phyloP scores from a whole-genome alignment of 768 basidiomycete genomes.

The Mycena albidolilacea region DNA sequence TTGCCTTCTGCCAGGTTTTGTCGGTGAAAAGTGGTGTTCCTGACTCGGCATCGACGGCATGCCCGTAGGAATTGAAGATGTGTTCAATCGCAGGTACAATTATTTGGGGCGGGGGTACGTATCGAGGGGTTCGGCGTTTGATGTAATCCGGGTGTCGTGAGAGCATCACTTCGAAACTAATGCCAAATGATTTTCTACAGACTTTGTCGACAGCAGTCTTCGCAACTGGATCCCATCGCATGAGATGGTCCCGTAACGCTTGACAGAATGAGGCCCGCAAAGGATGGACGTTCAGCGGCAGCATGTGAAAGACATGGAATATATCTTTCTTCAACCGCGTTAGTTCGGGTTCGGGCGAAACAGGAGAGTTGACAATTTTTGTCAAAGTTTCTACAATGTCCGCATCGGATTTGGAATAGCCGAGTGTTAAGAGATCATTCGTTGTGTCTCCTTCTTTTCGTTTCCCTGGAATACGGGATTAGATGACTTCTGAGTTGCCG shows the following conservation, averaged over 20 bases:
- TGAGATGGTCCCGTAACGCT: neutral
- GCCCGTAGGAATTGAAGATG: neutral
- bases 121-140: neutral
- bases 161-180: neutral
- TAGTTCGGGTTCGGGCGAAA: conserved; percentile 26
- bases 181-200: neutral
- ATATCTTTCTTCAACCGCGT: conserved; percentile 39
- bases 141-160: neutral
- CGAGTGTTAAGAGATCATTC: neutral
- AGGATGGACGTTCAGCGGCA: conserved; percentile 36
- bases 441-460: neutral
- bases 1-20: neutral
- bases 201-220: neutral
- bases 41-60: neutral
- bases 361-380: neutral
- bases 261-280: conserved; percentile 38
- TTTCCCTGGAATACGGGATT: neutral
- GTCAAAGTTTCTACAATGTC: neutral
- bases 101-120: neutral
- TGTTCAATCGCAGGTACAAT: neutral
- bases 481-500: neutral
- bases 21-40: neutral
- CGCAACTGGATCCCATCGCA: neutral
- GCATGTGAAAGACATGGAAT: conserved; percentile 45
- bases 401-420: neutral